Base-by-base conservation (phyloP, 106 monocot genomes). In the Narthecium ossifragum region DNA sequence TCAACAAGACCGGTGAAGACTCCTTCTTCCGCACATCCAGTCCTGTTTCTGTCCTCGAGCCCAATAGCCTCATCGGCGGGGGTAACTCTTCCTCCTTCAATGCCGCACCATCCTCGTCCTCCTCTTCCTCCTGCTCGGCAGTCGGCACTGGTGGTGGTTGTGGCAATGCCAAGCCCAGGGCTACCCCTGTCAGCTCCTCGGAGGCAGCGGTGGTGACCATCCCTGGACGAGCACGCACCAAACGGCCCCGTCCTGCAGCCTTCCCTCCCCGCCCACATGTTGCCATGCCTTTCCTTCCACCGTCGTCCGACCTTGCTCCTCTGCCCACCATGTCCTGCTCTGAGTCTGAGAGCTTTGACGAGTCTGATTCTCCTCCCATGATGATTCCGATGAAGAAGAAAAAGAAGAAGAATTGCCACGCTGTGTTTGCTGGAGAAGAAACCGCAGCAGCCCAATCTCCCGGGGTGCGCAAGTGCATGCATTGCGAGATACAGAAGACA, bases 401-500 rank as follows among this genome's bases (percentile, higher is more conserved):
- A 31, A 71, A 72, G 48, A 64, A 67, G 57, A 73, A 67, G 70
- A 38, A 45, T 26, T 28, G 32, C 1, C 54, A 54, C n/a, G 25
- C 36, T 14, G 28, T 38, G 10, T 5, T 15, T 30, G 46, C 29
- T 5, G 60, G 31, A 1, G 56, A 13, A 30, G 59, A n/a, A n/a
- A n/a, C 22, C n/a, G 63, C 55, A 3, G 67, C 51, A 18, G 33
- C 55, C 1, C 62, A 43, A 31, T 30, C 32, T 34, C 59, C 50
- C n/a, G 23, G 57, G 49, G 77, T 71, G 21, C 62, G 83, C 41
- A 83, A 78, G 53, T 88, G 88, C 79, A 75, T 70, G 88, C 88
- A 88, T 30, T 88, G 88, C 62, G 73, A 83, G 79, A 76, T 83
- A 37, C 53, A 64, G 43, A 83, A 79, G 73, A 88, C 82, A 1